Evolutionary conservation across 495 filamentous ascomycete genomes (phyloP), one percentile per base, ranked within the genome.

Genomic region (Penicillium dipodomyicola): DNA sequence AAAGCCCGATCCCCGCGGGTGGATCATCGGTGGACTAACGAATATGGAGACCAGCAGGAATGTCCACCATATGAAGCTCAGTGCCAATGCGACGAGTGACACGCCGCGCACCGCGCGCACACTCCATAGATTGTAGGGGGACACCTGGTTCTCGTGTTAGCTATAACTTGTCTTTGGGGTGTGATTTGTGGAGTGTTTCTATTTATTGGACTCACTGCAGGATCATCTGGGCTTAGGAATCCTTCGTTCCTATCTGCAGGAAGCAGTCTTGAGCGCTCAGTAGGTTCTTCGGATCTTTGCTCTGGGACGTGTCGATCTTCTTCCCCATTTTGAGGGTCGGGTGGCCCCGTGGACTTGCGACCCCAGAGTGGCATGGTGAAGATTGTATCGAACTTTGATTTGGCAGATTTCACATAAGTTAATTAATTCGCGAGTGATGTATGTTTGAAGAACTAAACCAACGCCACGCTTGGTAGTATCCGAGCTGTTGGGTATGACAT

Each of bases 71-170:
- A 91, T 63, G 62, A 96, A 90, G 65, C 81, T 87, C 62, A 96
- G 69, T 54, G 75, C 72, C 29, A 91, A 77, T 63, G 96, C 87
- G 49, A 88, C 51, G 54, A 93, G 80, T 4, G 88, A 89, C 39
- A 91, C 64, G 67, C 81, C 87, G 60, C 91, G 84, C 14, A 93
- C 73, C 32, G 87, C 79, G 29, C 94, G 85, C 37, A 98, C 88
- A 58, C 84, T 88, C 84, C 89, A 96, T 50, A 97, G 84, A 66
- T 98, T 98, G 75, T 96, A 96, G 0, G 94, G 94, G 1, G 94
- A 92, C 30, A 97, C 88, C 88, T 92, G 53, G 37, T 25, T 49
- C 50, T 39, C 5, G 8, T 17, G n/a, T 54, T 45, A 46, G 29
- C 52, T 52, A 10, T 12, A 3, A 5, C 4, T 48, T 17, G 14